Base-by-base conservation (phyloP, 2,329 filamentous ascomycete species). In the Botrytis paeoniae region DNA sequence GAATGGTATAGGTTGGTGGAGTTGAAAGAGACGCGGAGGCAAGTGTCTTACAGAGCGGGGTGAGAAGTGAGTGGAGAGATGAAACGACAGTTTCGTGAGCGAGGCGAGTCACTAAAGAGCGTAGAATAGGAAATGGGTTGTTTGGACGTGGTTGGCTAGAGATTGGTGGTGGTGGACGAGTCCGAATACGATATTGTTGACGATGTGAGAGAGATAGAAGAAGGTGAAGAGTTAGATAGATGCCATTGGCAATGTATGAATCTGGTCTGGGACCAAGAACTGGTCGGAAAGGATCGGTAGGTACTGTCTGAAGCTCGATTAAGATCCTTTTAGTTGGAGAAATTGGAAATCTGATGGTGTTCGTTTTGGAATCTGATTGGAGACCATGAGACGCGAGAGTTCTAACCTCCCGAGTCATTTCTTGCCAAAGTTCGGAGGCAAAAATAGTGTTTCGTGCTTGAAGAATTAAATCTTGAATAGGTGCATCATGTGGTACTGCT, bases 341-440 rank as follows among this genome's bases (percentile, higher is more conserved):
- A 1, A 89, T 81, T 4, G 85, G 83, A 78, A 89, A 89, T 16
- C 85, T 84, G 60, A 94, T 85, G 4, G 85, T 83, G 39, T 88
- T 84, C 22, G 87, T 89, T 51, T 89, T 86, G 22, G 39, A 45
- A 62, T 65, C 66, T 10, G 90, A 87, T 39, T 86, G 87, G 20
- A 98, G 91, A 16, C 91, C 89, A 74, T 93, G 90, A 18, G 90
- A 89, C 4, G 91, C 86, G 35, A 97, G 85, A 0, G 87, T 86
- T 25, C 94, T 91, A 0, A 92, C 90, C 82, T 99, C 96, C 29
- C 93, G 88, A 70, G 91, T 91, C 74, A 98, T 85, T 82, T 99
- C 96, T 77, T 97, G 91, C 87, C 94, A 98, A 2, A 99, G 84
- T 80, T 99, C 96, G 79, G 95, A 91, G 41, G 93, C 90, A 78